Base-by-base conservation (phyloP, 23 red algal genomes). In the Gracilaria gracilis region DNA sequence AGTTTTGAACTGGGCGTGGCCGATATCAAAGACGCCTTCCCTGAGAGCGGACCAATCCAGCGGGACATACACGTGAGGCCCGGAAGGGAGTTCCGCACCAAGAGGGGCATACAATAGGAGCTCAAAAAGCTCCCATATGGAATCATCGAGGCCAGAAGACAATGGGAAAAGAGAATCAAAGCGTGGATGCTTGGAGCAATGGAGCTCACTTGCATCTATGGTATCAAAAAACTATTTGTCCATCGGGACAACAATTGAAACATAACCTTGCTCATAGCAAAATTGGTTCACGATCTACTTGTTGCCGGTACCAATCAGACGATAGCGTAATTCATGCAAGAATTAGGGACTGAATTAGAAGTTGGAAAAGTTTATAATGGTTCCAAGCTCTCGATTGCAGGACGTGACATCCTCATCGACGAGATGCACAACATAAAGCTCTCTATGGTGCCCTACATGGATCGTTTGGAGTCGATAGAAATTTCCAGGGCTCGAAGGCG, bases 81-180 rank as follows among this genome's bases (percentile, higher is more conserved):
- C 57, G 61, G 47, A 58, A 27, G n/a, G n/a, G n/a, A n/a, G n/a
- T n/a, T n/a, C n/a, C n/a, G n/a, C n/a, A n/a, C n/a, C n/a, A n/a
- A n/a, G 23, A 53, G 3, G 78, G 70, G 85, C 19, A 79, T 47
- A 15, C 73, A 59, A 38, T 88, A 70, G 67, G 61, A 40, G 37
- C 85, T 88, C 29, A 88, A 15, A 0, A 88, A 88, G 49, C 35
- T 88, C 15, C 67, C 67, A 19, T 88, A 88, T 34, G 85, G 85
- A 57, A 78, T 88, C 1, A 31, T 50, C 19, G 85, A 88, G 61
- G 85, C 85, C 0, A 44, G 40, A n/a, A 64, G 70, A 0, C 85
- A 88, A 64, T 78, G 49, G 85, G 69, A 40, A 31, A 75, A 61
- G 38, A 32, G 24, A 59, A 20, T 79, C 29, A 59, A 88, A 3